A percentile compares a stretch with the other conserved stretches of the same genome.
Evolutionary conservation across 169 alveolate genomes (phyloP).

Genomic region (Plasmodium coatneyi): DNA sequence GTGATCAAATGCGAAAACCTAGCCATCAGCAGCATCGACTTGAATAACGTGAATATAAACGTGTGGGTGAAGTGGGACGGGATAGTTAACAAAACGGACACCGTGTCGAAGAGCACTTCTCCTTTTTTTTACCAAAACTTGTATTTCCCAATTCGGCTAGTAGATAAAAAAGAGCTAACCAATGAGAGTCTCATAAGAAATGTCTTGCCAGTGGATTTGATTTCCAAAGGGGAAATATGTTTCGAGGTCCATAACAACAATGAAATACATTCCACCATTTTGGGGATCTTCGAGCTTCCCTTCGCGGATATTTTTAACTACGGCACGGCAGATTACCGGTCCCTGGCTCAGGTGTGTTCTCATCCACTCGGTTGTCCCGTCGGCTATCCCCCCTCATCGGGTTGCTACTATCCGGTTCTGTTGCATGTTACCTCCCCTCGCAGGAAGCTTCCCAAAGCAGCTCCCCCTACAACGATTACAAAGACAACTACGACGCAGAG

Average conservation of each 20-base stretch:
- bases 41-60: conserved; percentile 87
- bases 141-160: conserved; percentile 89
- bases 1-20: conserved; percentile 86
- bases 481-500: conserved; percentile 10
- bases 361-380: background rate
- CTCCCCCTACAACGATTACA: conserved; percentile 45
- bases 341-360: conserved; percentile 51
- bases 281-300: conserved; percentile 87
- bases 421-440: conserved; percentile 12
- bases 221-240: conserved; percentile 88
- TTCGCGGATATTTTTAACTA: conserved; percentile 80
- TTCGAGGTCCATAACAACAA: conserved; percentile 89
- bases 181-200: conserved; percentile 82
- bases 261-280: conserved; percentile 85
- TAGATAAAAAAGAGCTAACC: conserved; percentile 85
- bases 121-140: conserved; percentile 89
- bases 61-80: conserved; percentile 92
- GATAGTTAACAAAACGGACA: conserved; percentile 80
- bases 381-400: background rate
- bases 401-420: background rate
- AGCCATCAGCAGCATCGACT: conserved; percentile 86
- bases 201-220: conserved; percentile 88
- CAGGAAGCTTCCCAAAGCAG: conserved; percentile 66
- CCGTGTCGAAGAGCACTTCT: conserved; percentile 82
- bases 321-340: conserved; percentile 78